Evolutionary conservation across 306 rosid genomes (phyloP), one percentile per base, ranked within the genome.

Genomic region (Notholithocarpus densiflorus): DNA sequence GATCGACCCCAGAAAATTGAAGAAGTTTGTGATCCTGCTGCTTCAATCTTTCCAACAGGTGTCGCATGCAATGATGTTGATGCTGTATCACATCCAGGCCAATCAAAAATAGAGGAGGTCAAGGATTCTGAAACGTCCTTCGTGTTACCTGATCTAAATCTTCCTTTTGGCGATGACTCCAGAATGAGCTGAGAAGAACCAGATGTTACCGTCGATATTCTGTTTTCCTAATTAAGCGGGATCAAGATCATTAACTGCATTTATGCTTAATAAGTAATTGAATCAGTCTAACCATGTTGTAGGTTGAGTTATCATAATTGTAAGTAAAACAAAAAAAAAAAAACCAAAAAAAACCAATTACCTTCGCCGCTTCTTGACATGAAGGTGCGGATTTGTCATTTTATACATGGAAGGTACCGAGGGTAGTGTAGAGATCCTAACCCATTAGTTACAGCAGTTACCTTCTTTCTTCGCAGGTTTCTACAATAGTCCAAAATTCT

Each of bases 61-160:
- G 61, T 53, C 5, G 13, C 80, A 34, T 62, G 77, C 76, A 82
- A 72, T n/a, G 77, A 56, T 64, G 31, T 72, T 3, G 73, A 79
- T 43, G 40, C 81, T 62, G 48, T 34, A 27, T 75, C 45, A 83
- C 62, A 73, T n/a, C 31, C 43, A 20, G 6, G 26, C 70, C 82
- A 82, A 31, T 51, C 76, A 59, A 85, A 84, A 80, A 62, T 79
- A 43, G 84, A 76, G 56, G 96, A 85, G 37, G 79, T 76, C 37
- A 84, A 83, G 78, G 80, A 79, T 57, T 65, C 20, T 34, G 97
- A 77, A 34, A 54, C 84, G 34, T 79, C 79, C 15, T 78, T 82
- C 76, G 66, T 59, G 37, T 86, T 95, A n/a, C 98, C 98, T 5
- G 98, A 95, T 86, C 87, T 95, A 77, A 95, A 95, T 84, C 79